phyloP scores from a whole-genome alignment of 2,329 filamentous ascomycete species.

The Metarhizium anisopliae region DNA sequence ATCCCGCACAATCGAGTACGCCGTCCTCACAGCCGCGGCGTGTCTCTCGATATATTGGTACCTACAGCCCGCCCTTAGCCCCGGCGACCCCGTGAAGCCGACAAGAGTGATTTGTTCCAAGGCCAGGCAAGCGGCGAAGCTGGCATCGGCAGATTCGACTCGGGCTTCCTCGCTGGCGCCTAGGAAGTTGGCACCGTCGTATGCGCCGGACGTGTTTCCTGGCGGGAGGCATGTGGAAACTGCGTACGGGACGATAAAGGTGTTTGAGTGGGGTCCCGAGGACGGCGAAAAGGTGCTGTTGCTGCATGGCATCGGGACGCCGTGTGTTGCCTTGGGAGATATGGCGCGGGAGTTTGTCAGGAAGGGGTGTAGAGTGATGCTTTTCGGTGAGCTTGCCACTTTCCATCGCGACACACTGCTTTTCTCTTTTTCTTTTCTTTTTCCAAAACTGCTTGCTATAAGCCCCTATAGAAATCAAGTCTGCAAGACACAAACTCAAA shows the following conservation, averaged over 20 bases:
- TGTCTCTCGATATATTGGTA: constrained; percentile 28
- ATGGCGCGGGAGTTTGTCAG: constrained; percentile 57
- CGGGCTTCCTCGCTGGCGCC: neutral
- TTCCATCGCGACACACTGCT: neutral
- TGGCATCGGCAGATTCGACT: neutral
- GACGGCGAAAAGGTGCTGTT: constrained; percentile 64
- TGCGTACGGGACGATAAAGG: constrained; percentile 61
- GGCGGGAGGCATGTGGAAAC: constrained; percentile 60
- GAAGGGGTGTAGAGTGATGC: constrained; percentile 65
- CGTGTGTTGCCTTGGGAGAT: constrained; percentile 58
- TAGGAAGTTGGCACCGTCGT: constrained; percentile 32
- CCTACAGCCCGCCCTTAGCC: constrained; percentile 15
- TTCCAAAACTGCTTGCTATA: too few species aligned
- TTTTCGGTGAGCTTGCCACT: constrained; percentile 51
- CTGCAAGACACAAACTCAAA: too few species aligned
- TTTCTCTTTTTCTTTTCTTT: too few species aligned
- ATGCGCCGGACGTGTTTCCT: constrained; percentile 62
- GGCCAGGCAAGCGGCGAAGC: constrained; percentile 3
- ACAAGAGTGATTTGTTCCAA: neutral
- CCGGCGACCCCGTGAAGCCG: constrained; percentile 7
- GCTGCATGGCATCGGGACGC: constrained; percentile 75
- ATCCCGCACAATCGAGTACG: constrained; percentile 4
- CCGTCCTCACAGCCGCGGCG: constrained; percentile 12
- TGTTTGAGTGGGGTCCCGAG: constrained; percentile 75
- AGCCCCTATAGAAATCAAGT: too few species aligned